Evolutionary conservation across 306 rosid genomes (phyloP), one percentile per base, ranked within the genome.

Genomic region (Crataegus laevigata): DNA sequence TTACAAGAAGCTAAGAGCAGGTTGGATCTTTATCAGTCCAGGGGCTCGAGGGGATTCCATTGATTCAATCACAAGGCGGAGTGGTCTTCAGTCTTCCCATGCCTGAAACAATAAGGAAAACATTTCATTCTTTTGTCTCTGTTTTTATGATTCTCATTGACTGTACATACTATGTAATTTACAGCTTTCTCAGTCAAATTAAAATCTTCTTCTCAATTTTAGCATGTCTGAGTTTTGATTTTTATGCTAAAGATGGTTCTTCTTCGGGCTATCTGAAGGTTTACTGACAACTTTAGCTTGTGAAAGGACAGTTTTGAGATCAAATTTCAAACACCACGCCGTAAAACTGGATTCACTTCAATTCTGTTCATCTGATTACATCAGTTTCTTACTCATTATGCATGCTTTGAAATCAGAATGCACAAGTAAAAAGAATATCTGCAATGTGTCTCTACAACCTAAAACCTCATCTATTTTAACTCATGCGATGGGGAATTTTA

Each of bases 11-110:
- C 97, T 50, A 90, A 80, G 87, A 82, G 88, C 67, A 85, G 84
- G 87, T 80, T 94, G 83, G 98, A 94, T 85, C 93, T 91, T 64
- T 94, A 91, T 57, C 98, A 91, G 84, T 88, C 96, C 59, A 92
- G 96, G 88, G 93, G 89, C 54, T 79, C 94, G 54, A 88, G 93
- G 84, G 90, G 88, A 60, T 85, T 82, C 83, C 91, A 87, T 77
- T 85, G 87, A 84, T 65, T 68, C 50, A 84, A 73, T 64, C 83
- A 77, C 61, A 80, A 83, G 80, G 78, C 52, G 70, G 19, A 68
- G 47, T 65, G 30, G 45, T 58, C 30, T 63, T 61, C 70, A 12
- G 45, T 58, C 30, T 63, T 61, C 70, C 36, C 67, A 57, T 75
- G 69, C 38, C 57, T 72, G 11, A 45, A 40, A 64, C 76, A 47